Evolutionary conservation across 108 stramenopile genomes (phyloP), one percentile per base, ranked within the genome.

Genomic region (Skeletonema costatum): DNA sequence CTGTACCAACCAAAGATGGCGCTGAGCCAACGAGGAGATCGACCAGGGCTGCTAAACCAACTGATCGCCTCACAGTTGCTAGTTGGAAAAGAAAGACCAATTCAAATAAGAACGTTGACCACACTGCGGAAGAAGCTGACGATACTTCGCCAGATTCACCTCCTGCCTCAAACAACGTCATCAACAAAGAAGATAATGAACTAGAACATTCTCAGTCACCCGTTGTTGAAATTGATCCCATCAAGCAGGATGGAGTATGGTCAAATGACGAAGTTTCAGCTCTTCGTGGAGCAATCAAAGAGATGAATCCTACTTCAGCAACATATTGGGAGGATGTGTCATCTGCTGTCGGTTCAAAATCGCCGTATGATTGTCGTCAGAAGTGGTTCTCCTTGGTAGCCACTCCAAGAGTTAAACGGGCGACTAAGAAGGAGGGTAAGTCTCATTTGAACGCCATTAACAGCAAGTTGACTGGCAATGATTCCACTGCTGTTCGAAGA

Each of bases 261-360:
- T 46, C 44, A 25, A n/a, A 48, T 11, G 53, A 53, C 19, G 73
- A 74, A n/a, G 6, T 61, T 46, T 10, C 39, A 64, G 42, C 17
- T 13, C 32, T 64, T 62, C 62, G 42, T 21, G 14, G 39, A 17
- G 85, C 83, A 25, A 83, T 85, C 16, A 42, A 68, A 59, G 60
- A 68, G 58, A 83, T 86, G 6, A 73, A 90, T 61, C 87, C 87
- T 46, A 87, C 58, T 33, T 90, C 89, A 10, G 58, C 51, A 44
- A 61, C 75, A 29, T 90, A 83, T 56, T 90, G 89, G 87, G 71
- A 84, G 11, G 81, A 88, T 35, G 75, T 90, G 19, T 69, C 86
- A 17, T 69, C 62, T 16, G 19, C 32, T 14, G 84, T 88, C 2
- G 68, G 69, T 29, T 64, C 73, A 4, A 87, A 83, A 63, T 60